Percentiles rank a stretch among this genome's conserved stretches.
Conservation (phyloP, 2,329 filamentous ascomycete species). For the Arthrobotrys sphaeroides region DNA sequence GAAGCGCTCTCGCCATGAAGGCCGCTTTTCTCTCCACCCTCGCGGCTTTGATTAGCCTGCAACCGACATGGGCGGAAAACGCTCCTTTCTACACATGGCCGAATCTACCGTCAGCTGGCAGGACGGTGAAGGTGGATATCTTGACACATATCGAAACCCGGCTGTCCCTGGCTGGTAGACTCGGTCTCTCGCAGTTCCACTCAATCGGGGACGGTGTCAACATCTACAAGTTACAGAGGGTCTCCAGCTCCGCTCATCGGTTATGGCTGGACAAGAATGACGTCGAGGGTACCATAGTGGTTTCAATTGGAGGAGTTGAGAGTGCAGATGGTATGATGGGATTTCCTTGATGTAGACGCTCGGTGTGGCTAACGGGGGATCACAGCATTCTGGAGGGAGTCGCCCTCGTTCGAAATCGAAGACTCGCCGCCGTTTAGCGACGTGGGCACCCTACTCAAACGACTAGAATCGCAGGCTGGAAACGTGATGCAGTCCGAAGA, state of each 20-base stretch:
- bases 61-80: constrained; percentile 32
- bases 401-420: constrained; percentile 34
- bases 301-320: constrained; percentile 42
- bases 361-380: constrained; percentile 8
- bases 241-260: constrained; percentile 28
- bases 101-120: constrained; percentile 19
- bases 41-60: constrained; percentile 38
- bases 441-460: constrained; percentile 30
- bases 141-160: constrained; percentile 34
- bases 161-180: constrained; percentile 40
- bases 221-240: constrained; percentile 45
- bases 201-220: constrained; percentile 37
- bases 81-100: constrained; percentile 52
- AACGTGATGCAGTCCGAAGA: constrained; percentile 28
- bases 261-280: constrained; percentile 42
- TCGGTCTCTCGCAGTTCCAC: constrained; percentile 53
- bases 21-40: constrained; percentile 35
- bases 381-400: constrained; percentile 29
- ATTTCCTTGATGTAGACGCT: not conserved
- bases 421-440: constrained; percentile 32
- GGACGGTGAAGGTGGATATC: constrained; percentile 31
- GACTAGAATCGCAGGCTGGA: constrained; percentile 35
- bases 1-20: constrained; percentile 42
- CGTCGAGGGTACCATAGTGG: constrained; percentile 32
- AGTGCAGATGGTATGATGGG: constrained; percentile 20